Evolutionary conservation across 2,329 filamentous ascomycete genomes (phyloP).

Genomic region (Trichoderma lentiforme): DNA sequence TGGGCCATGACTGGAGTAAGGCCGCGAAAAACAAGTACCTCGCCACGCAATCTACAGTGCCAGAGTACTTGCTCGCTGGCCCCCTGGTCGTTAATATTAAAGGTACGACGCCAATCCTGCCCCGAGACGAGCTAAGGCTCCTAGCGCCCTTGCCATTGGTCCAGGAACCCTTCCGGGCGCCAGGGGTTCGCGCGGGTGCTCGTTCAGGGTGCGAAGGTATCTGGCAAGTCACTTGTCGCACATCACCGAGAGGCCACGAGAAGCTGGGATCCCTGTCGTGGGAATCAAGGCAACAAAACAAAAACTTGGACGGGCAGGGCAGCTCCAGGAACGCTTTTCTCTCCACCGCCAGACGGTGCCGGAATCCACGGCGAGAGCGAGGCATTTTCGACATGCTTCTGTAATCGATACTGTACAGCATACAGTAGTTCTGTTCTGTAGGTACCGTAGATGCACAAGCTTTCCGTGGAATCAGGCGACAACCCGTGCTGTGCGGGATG

Average conservation of each 20-base stretch:
- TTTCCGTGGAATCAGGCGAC: background rate
- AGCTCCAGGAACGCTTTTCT: background rate
- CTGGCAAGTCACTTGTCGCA: background rate
- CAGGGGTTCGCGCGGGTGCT: conserved; percentile 4
- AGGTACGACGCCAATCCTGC: conserved; percentile 27
- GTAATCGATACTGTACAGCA: background rate
- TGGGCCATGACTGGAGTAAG: background rate
- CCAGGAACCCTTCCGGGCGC: conserved; percentile 14
- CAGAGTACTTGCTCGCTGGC: background rate
- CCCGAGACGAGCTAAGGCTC: conserved; percentile 28
- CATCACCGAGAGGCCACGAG: background rate
- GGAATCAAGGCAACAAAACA: background rate
- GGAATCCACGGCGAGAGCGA: background rate
- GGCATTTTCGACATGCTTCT: background rate
- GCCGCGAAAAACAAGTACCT: background rate
- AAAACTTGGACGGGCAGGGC: background rate
- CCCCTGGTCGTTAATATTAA: conserved; percentile 24
- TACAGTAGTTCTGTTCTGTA: background rate
- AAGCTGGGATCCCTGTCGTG: background rate
- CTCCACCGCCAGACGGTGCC: background rate
- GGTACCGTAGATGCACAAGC: background rate
- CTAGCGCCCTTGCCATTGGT: conserved; percentile 24
- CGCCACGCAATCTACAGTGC: background rate
- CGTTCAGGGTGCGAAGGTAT: background rate
- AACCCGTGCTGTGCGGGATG: background rate